A percentile compares a stretch with the other conserved stretches of the same genome.
Conservation (phyloP, 345 rosid genomes). For the Salix purpurea region DNA sequence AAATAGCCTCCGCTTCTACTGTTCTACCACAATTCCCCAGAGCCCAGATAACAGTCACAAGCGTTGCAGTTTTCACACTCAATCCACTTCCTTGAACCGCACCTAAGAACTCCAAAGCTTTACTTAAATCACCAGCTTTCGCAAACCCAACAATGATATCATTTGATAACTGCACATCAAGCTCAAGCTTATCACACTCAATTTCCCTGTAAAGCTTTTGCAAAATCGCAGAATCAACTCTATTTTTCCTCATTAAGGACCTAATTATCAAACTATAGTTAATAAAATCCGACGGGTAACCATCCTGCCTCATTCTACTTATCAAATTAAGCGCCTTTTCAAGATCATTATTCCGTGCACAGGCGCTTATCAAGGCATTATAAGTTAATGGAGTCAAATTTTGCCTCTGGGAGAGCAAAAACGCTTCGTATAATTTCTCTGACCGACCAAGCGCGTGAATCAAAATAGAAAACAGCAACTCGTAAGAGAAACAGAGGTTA, state of each 20-base stretch:
- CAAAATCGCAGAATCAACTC: constrained; percentile 59
- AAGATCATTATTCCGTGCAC: constrained; percentile 74
- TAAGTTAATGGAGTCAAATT: constrained; percentile 77
- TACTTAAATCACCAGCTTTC: constrained; percentile 62
- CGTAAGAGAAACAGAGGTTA: constrained; percentile 91
- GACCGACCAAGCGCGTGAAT: constrained; percentile 93
- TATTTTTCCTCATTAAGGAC: constrained; percentile 59
- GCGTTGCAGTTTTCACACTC: constrained; percentile 55
- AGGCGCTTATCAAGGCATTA: constrained; percentile 86
- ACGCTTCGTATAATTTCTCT: constrained; percentile 94
- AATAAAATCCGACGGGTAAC: constrained; percentile 77
- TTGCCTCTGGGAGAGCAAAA: constrained; percentile 72
- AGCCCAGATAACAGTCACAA: constrained; percentile 56
- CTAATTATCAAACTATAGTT: constrained; percentile 82
- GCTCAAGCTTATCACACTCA: constrained; percentile 67
- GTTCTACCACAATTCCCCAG: constrained; percentile 64
- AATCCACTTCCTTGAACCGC: constrained; percentile 72
- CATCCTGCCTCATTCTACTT: constrained; percentile 80
- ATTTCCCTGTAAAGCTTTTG: constrained; percentile 64
- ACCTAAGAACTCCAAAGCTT: constrained; percentile 63
- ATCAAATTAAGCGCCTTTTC: constrained; percentile 85
- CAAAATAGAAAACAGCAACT: constrained; percentile 83
- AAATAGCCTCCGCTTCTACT: constrained; percentile 85
- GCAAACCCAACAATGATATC: constrained; percentile 85
- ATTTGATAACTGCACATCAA: constrained; percentile 70